Evolutionary conservation across 768 basidiomycete species (phyloP).

Genomic region (Mycena leptocephala): DNA sequence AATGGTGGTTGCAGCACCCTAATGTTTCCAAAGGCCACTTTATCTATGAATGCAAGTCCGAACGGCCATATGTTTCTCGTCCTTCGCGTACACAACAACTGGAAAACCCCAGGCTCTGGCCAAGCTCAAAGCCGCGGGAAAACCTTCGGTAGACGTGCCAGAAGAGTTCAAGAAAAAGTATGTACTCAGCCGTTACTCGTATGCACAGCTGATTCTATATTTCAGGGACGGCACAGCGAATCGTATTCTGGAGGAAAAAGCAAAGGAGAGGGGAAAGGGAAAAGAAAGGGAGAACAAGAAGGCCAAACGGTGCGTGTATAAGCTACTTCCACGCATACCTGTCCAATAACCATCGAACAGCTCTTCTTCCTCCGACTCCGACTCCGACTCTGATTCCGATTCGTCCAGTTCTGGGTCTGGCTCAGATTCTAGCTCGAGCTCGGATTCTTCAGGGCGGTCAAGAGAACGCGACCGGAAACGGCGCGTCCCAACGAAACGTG

Average conservation of each 20-base stretch:
- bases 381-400: slow-evolving; percentile 51
- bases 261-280: slow-evolving; percentile 76
- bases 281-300: slow-evolving; percentile 58
- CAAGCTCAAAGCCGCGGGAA: slow-evolving; percentile 79
- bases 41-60: slow-evolving; percentile 90
- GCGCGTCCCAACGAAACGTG: slow-evolving; percentile 49
- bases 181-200: slow-evolving; percentile 29
- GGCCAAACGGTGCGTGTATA: slow-evolving; percentile 50
- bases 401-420: slow-evolving; percentile 48
- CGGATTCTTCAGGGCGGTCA: slow-evolving; percentile 57
- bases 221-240: slow-evolving; percentile 86
- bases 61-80: slow-evolving; percentile 88
- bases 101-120: slow-evolving; percentile 81
- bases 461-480: slow-evolving; percentile 60
- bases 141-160: slow-evolving; percentile 88
- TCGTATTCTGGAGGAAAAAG: slow-evolving; percentile 86
- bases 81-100: slow-evolving; percentile 92
- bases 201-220: slow-evolving; percentile 9
- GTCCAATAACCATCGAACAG: slow-evolving; percentile 30
- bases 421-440: slow-evolving; percentile 58
- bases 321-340: neutral
- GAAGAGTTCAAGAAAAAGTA: slow-evolving; percentile 93
- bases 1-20: neutral
- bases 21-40: slow-evolving; percentile 77
- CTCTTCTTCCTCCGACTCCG: slow-evolving; percentile 59